phyloP scores from a whole-genome alignment of 2,329 filamentous ascomycete genomes.

The Hypomyces perniciosus region DNA sequence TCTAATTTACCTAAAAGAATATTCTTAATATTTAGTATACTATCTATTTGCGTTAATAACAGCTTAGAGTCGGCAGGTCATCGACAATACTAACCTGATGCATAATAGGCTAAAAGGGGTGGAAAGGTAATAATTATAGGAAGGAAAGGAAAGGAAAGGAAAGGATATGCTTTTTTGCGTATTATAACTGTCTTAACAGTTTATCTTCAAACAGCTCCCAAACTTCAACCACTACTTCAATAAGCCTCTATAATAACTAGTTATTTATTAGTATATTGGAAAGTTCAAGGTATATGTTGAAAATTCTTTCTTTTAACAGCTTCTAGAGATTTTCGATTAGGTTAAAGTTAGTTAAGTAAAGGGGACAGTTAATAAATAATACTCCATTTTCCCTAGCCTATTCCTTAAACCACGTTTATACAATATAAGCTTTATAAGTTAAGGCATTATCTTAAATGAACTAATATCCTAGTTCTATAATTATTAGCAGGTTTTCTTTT shows the following conservation, averaged over 20 bases:
- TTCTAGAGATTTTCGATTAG: constrained; percentile 14
- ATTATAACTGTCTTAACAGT: too few relatives aligned
- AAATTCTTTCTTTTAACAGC: constrained; percentile 11
- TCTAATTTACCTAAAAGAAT: background rate
- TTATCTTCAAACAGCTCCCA: constrained; percentile 7
- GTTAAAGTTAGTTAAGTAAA: constrained; percentile 12
- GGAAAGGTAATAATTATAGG: too few relatives aligned
- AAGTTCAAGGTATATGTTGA: constrained; percentile 5
- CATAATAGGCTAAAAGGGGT: too few relatives aligned
- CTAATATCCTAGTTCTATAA: constrained; percentile 6
- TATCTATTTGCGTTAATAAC: background rate
- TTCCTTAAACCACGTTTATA: constrained; percentile 6
- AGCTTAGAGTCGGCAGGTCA: background rate
- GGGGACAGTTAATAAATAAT: constrained; percentile 2
- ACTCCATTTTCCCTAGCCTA: constrained; percentile 4
- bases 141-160: too few relatives aligned
- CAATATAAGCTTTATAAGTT: background rate
- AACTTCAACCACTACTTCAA: constrained; percentile 2
- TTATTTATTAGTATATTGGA: background rate
- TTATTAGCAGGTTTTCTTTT: constrained; percentile 10
- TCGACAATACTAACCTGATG: constrained; percentile 4
- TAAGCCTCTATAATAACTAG: constrained; percentile 1
- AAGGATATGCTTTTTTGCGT: too few relatives aligned
- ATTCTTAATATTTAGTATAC: constrained; percentile 8
- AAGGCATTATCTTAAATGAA: constrained; percentile 14